Evolutionary conservation across 192 early-diverging fungal species (phyloP).

Genomic region (Coemansia sp.): DNA sequence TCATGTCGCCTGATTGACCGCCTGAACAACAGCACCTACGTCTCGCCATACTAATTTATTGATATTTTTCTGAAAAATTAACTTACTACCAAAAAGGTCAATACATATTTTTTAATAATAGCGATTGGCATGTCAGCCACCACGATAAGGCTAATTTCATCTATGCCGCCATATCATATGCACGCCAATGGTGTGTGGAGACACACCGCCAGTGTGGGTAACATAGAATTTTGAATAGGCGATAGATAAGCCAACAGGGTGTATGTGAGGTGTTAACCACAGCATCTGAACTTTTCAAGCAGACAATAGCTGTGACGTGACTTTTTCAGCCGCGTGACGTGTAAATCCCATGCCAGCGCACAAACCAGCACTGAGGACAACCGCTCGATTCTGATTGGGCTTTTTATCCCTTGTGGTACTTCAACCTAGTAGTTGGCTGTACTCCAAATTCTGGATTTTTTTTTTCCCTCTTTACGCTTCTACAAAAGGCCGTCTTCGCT

Average conservation of each 20-base stretch:
- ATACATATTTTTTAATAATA: neutral
- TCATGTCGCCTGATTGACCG: slow-evolving; percentile 32
- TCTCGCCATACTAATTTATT: slow-evolving; percentile 40
- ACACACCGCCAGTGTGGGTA: neutral
- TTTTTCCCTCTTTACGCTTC: neutral
- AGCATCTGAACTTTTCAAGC: neutral
- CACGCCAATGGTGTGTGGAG: neutral
- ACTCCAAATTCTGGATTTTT: neutral
- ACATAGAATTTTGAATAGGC: neutral
- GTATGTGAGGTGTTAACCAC: neutral
- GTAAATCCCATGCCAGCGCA: neutral
- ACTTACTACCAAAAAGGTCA: neutral
- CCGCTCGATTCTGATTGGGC: neutral
- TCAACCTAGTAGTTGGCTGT: too few species aligned
- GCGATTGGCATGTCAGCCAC: neutral
- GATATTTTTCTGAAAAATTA: neutral
- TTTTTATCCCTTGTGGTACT: neutral
- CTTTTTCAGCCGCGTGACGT: neutral
- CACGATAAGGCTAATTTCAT: neutral
- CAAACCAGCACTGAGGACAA: neutral
- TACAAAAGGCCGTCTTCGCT: neutral
- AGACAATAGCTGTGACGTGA: neutral
- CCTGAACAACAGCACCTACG: slow-evolving; percentile 51
- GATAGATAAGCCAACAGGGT: neutral
- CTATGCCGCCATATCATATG: neutral